Base-by-base conservation (phyloP, 257 asterid species). In the Ballota nigra region DNA sequence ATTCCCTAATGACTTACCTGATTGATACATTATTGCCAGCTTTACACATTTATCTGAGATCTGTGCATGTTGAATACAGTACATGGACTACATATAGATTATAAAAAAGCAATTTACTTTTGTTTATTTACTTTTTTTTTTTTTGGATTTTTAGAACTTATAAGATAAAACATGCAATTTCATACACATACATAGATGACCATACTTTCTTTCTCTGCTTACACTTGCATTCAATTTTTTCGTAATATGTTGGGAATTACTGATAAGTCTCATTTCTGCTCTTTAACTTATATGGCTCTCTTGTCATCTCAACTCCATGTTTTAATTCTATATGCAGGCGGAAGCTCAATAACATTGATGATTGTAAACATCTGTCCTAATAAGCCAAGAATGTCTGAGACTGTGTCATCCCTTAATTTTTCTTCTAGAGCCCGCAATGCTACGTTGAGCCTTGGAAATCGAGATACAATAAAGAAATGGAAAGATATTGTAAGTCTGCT, bases 401-500 rank as follows among this genome's bases (percentile, higher is more conserved):
- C 98, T 33, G 74, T 92, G 61, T 86, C 96, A 71, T 95, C 97
- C 81, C 98, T 95, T 62, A 95, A 85, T 80, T 92, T 86, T 81
- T 83, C 96, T 79, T 81, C 99, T 70, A 88, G 99, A 86, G 97
- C 98, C 58, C 88, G 97, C 73, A 95, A 86, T 84, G 86, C 96
- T 20, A 67, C 69, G 73, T 60, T 89, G 85, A 89, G 97, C 87
- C 96, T 95, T 69, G 99, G 99, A 34, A 90, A 86, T 78, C 92
- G 96, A 76, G 99, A 95, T 80, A 92, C 99, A 45, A 90, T 92
- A 64, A 87, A 86, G 83, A 95, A 92, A 72, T 95, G 98, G 98
- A 95, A 84, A 89, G 99, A 95, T 83, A 79, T 89, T 63, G 99
- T 95, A 86, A 89, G 99, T 79, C 28, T 73, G 68, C 56, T 55